A percentile compares a stretch with the other conserved stretches of the same genome.
These are phyloP conservation scores for Smallanthus sonchifolius DNA, from an alignment of 129 eudicot species.

Conservation along the genomic window DNA sequence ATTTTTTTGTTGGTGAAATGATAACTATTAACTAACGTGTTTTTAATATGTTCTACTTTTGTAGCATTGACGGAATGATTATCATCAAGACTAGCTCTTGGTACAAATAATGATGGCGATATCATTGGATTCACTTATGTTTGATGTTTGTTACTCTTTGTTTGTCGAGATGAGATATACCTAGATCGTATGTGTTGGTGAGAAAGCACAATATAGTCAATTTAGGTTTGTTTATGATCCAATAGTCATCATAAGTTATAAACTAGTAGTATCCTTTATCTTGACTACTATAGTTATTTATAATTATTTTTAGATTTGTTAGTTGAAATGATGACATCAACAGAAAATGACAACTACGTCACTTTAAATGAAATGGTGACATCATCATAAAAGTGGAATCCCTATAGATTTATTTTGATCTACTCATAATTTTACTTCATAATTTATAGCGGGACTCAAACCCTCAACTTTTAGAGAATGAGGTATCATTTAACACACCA, in stretches of 20 bases:
- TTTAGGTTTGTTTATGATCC: neutral
- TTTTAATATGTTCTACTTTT: neutral
- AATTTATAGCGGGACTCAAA: too few relatives aligned
- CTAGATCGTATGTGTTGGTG: neutral
- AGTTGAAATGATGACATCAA: neutral
- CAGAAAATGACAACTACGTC: too few relatives aligned
- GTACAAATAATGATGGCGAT: neutral
- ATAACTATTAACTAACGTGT: too few relatives aligned
- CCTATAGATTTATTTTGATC: too few relatives aligned
- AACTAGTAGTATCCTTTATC: neutral
- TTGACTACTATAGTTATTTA: neutral
- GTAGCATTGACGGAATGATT: conserved; percentile 7
- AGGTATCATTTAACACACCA: too few relatives aligned
- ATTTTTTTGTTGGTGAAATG: too few relatives aligned
- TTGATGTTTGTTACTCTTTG: neutral
- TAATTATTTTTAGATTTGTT: neutral
- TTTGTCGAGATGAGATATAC: neutral
- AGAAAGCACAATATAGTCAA: neutral
- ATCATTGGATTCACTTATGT: neutral
- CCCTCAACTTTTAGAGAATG: too few relatives aligned
- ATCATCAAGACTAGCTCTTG: neutral
- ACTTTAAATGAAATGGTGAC: too few relatives aligned
- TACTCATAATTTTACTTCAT: too few relatives aligned
- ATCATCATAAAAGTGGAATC: too few relatives aligned
- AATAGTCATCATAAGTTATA: neutral